Conservation (phyloP, 202 grass and related monocot species). For the Setaria italica region DNA sequence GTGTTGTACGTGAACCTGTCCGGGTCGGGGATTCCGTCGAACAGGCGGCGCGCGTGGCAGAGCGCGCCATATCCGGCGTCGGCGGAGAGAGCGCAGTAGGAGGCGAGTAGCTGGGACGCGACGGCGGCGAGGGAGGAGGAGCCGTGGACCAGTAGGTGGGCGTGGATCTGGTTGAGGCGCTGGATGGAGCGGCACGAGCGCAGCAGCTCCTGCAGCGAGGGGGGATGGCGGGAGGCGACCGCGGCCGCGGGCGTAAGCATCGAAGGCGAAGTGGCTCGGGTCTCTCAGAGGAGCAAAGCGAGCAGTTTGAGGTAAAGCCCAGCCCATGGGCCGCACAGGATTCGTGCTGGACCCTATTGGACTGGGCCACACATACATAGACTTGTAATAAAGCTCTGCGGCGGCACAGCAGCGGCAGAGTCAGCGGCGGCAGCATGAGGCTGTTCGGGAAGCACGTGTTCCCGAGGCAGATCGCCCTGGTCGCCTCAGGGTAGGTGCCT, state of each 20-base stretch:
- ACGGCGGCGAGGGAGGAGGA: no score
- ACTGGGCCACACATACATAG: no score
- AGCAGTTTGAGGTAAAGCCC: not conserved
- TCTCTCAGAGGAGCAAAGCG: not conserved
- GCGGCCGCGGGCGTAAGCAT: slow-evolving; percentile 11
- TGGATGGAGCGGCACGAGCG: slow-evolving; percentile 43
- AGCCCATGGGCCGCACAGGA: slow-evolving; percentile 4
- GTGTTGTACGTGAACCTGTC: slow-evolving; percentile 53
- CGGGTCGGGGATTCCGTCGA: slow-evolving; percentile 44
- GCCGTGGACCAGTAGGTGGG: slow-evolving; percentile 44
- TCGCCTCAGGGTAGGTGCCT: slow-evolving; percentile 53
- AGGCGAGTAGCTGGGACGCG: slow-evolving; percentile 45
- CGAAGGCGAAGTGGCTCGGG: not conserved
- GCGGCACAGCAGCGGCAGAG: no score
- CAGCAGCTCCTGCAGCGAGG: slow-evolving; percentile 13
- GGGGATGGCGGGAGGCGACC: slow-evolving; percentile 8
- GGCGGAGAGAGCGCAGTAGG: slow-evolving; percentile 33
- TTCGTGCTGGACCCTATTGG: not conserved
- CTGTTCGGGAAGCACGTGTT: slow-evolving; percentile 69
- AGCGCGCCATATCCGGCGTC: not conserved
- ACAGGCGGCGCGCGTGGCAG: slow-evolving; percentile 36
- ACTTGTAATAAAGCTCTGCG: no score
- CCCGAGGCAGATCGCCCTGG: slow-evolving; percentile 61
- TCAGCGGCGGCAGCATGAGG: slow-evolving; percentile 44
- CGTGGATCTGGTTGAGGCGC: slow-evolving; percentile 58